Evolutionary conservation across 2,329 filamentous ascomycete genomes (phyloP), one percentile per base, ranked within the genome.

Genomic region (Hypoxylon sp.): DNA sequence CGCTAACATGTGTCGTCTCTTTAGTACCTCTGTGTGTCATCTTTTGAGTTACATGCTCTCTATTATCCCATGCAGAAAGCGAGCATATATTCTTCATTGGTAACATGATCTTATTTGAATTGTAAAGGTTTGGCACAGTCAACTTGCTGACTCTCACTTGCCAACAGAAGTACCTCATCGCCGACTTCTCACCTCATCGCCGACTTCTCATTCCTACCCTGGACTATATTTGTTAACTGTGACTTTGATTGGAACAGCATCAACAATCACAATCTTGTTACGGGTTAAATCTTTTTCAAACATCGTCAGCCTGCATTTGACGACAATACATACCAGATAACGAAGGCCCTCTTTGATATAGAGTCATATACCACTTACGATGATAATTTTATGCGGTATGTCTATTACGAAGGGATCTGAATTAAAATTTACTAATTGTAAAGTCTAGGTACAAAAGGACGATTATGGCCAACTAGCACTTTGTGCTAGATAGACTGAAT

Each of bases 401-500:
- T 51, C 32, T 38, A 21, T 50, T 11, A 41, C 48, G 34, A 32
- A 32, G 14, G 21, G 19, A 32, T 23, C 34, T 60, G 21, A 7
- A 60, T 61, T 55, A 30, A 21, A 30, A 6, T 11, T 14, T 60
- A 17, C 58, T 53, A 55, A 50, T 51, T 23, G 51, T 43, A 53
- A 57, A 52, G 30, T 67, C 60, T 64, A 69, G 60, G 66, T 73
- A 72, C 69, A 73, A 74, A 65, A 70, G 68, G 71, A 69, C 59
- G 67, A 71, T 45, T 68, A 66, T 58, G 46, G 51, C 55, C 55
- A 60, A 51, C 51, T 48, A 51, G 19, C 71, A 67, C 68, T 62
- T 45, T 34, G 67, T 70, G 72, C 72, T 67, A 70, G 72, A 68
- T 67, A 57, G 66, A 69, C 68, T 67, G 48, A 65, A 61, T 62